These are phyloP conservation scores for Solanum paucissectum DNA, from an alignment of 257 asterid species.

Conservation along the genomic window DNA sequence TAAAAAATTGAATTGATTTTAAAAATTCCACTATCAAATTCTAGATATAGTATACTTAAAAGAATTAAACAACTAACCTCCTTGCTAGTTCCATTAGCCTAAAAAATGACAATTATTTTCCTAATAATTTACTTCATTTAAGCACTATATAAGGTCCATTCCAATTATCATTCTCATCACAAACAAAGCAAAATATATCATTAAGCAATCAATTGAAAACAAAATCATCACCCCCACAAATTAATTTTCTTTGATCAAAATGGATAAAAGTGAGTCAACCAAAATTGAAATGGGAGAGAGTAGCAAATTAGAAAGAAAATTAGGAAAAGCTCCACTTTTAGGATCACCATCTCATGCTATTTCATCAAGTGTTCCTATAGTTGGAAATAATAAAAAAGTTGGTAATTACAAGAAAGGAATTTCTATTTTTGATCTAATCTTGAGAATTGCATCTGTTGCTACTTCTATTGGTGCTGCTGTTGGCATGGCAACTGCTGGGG, in stretches of 20 bases:
- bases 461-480: conserved; percentile 24
- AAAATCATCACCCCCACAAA: not conserved
- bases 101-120: conserved; percentile 1
- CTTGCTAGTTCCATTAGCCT: conserved; percentile 35
- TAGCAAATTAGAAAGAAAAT: conserved; percentile 46
- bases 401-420: conserved; percentile 16
- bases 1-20: not conserved
- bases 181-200: not conserved
- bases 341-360: conserved; percentile 8
- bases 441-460: conserved; percentile 19
- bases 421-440: conserved; percentile 19
- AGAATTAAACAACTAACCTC: conserved; percentile 36
- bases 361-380: not conserved
- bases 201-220: not conserved
- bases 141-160: conserved; percentile 9
- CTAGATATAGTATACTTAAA: not conserved
- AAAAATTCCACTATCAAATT: not conserved
- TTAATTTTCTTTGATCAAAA: not conserved
- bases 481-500: conserved; percentile 30
- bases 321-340: conserved; percentile 66
- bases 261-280: conserved; percentile 52
- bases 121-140: not conserved
- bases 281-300: conserved; percentile 45
- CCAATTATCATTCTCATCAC: conserved; percentile 20
- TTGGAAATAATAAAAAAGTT: conserved; percentile 10